Conservation (phyloP, 257 asterid genomes). For the Nicotiana tabacum region DNA sequence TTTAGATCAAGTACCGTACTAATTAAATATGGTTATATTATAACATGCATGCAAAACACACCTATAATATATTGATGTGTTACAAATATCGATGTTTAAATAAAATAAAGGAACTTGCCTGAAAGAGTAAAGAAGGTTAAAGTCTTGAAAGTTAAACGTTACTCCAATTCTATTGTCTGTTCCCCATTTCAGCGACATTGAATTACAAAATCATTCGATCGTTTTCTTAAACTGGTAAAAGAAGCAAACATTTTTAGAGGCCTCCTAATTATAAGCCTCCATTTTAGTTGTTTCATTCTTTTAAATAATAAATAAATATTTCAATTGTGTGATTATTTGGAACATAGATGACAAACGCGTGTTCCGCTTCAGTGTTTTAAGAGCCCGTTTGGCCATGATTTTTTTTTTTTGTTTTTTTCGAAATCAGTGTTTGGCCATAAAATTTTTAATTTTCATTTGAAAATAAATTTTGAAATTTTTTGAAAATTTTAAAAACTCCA, state of each 20-base stretch:
- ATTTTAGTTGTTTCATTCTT: background rate
- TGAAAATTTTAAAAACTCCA: too few species aligned
- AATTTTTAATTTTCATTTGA: too few species aligned
- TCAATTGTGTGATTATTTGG: background rate
- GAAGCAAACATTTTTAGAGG: background rate
- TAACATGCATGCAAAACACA: too few species aligned
- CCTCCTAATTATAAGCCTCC: background rate
- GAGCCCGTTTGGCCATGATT: too few species aligned
- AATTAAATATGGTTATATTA: too few species aligned
- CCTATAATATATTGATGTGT: too few species aligned
- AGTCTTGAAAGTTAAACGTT: background rate
- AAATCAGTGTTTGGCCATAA: too few species aligned
- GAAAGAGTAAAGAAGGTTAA: background rate
- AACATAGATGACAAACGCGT: too few species aligned
- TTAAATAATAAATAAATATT: background rate
- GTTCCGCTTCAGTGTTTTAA: too few species aligned
- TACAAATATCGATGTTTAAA: too few species aligned
- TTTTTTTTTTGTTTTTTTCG: accelerated
- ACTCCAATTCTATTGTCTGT: background rate
- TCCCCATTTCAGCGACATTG: background rate
- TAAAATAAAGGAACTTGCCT: background rate
- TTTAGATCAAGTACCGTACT: too few species aligned
- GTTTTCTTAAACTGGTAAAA: background rate
- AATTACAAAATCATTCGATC: background rate
- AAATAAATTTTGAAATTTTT: too few species aligned